Percentiles rank a stretch among this genome's conserved stretches.
Conservation (phyloP, 116 monocot species). For the Trichopus zeylanicus region DNA sequence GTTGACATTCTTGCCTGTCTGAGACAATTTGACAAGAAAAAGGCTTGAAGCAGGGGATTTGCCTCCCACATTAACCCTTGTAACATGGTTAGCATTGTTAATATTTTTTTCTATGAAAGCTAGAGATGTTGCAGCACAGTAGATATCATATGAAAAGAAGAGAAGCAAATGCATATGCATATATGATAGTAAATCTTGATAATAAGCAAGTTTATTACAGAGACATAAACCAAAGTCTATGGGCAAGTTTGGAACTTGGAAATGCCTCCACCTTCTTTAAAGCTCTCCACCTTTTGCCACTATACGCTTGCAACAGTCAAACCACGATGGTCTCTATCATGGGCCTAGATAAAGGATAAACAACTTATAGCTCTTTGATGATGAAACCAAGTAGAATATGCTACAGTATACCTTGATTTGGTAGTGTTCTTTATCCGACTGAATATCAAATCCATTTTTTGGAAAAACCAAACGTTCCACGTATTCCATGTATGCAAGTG, state of each 20-base stretch:
- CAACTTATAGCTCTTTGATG: neutral
- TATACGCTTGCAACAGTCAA: constrained; percentile 43
- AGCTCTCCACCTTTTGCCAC: constrained; percentile 24
- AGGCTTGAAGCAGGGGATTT: no score
- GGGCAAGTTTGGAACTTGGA: neutral
- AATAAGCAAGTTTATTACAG: neutral
- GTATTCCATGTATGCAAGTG: constrained; percentile 29
- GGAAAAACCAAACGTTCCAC: constrained; percentile 18
- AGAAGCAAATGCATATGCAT: no score
- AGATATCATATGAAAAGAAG: no score
- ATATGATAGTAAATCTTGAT: no score
- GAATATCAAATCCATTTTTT: constrained; percentile 33
- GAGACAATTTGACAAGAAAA: neutral
- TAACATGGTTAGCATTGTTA: no score
- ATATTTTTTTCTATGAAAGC: no score
- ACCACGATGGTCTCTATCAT: constrained; percentile 36
- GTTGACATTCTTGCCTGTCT: neutral
- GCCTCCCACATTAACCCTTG: no score
- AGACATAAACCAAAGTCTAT: neutral
- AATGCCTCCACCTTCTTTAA: constrained; percentile 29
- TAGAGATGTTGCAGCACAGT: no score
- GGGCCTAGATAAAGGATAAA: constrained; percentile 20
- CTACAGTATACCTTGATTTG: constrained; percentile 60
- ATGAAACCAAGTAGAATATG: neutral
- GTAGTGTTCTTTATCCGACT: constrained; percentile 44